phyloP scores from a whole-genome alignment of 768 basidiomycete species.

The Kwoniella sp. region DNA sequence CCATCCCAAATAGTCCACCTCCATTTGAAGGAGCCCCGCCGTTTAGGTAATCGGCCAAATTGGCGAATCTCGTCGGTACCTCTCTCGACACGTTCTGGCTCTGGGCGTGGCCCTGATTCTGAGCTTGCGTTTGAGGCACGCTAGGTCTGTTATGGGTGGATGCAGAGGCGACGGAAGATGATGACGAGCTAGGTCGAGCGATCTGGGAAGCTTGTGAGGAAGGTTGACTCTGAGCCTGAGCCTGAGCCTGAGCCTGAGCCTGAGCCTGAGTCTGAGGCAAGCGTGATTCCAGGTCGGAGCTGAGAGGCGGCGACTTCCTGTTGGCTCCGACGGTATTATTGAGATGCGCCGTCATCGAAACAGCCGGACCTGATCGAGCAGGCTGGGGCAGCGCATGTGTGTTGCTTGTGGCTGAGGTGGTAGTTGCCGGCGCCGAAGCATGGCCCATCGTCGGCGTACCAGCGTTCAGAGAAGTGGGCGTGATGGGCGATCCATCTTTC shows the following conservation, averaged over 20 bases:
- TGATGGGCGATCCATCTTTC: constrained; percentile 6
- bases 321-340: background rate
- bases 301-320: constrained; percentile 6
- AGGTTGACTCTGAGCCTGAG: constrained; percentile 1
- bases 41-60: constrained; percentile 31
- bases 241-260: background rate
- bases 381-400: background rate
- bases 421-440: background rate
- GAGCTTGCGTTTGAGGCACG: background rate
- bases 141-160: background rate
- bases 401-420: background rate
- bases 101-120: background rate
- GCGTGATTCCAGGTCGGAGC: background rate
- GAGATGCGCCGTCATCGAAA: background rate
- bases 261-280: background rate
- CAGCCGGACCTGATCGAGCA: background rate
- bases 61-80: constrained; percentile 21
- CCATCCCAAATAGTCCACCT: constrained; percentile 24
- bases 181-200: background rate
- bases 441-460: constrained; percentile 11
- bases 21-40: constrained; percentile 11
- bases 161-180: background rate
- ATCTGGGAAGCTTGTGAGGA: background rate
- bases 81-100: background rate
- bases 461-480: constrained; percentile 3